Percentiles rank a stretch among this genome's conserved stretches.
phyloP scores from a whole-genome alignment of 768 basidiomycete genomes.

The Tulasnella sp. region DNA sequence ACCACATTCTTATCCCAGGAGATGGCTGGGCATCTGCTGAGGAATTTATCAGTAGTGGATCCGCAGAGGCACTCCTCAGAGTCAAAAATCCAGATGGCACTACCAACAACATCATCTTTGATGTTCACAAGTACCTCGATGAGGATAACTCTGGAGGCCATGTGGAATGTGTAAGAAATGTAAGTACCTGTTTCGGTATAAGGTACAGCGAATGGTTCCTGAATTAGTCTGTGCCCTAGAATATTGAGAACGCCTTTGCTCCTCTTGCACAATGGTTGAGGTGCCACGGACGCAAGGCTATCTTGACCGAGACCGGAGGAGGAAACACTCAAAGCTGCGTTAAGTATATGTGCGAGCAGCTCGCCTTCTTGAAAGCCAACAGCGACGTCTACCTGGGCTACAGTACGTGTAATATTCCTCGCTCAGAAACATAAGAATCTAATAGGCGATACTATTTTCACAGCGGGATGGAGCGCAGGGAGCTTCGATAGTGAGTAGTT shows the following conservation, averaged over 20 bases:
- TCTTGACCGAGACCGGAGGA: slow-evolving; percentile 13
- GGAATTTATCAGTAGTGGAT: slow-evolving; percentile 37
- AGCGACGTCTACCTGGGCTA: slow-evolving; percentile 12
- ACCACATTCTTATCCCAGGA: slow-evolving; percentile 49
- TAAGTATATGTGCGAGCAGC: slow-evolving; percentile 8
- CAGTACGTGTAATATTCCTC: no score
- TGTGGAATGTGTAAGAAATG: slow-evolving; percentile 38
- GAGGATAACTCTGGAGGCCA: slow-evolving; percentile 36
- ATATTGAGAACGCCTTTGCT: not conserved
- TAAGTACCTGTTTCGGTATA: no score
- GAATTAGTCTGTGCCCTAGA: no score
- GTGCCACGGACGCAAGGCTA: slow-evolving; percentile 7
- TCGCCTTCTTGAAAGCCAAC: slow-evolving; percentile 8
- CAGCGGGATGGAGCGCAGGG: slow-evolving; percentile 11
- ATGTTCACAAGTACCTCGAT: slow-evolving; percentile 54
- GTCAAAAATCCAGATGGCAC: slow-evolving; percentile 36
- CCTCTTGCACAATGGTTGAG: slow-evolving; percentile 6
- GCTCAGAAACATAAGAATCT: no score
- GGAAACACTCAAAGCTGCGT: slow-evolving; percentile 10
- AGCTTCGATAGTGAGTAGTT: not conserved
- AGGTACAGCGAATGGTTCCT: no score
- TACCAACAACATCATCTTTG: slow-evolving; percentile 37
- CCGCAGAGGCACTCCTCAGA: slow-evolving; percentile 35
- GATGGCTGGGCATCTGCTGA: slow-evolving; percentile 36
- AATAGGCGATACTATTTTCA: no score